A percentile compares a stretch with the other conserved stretches of the same genome.
phyloP scores from a whole-genome alignment of 2,329 filamentous ascomycete genomes.

The Domatiomyces globalis region DNA sequence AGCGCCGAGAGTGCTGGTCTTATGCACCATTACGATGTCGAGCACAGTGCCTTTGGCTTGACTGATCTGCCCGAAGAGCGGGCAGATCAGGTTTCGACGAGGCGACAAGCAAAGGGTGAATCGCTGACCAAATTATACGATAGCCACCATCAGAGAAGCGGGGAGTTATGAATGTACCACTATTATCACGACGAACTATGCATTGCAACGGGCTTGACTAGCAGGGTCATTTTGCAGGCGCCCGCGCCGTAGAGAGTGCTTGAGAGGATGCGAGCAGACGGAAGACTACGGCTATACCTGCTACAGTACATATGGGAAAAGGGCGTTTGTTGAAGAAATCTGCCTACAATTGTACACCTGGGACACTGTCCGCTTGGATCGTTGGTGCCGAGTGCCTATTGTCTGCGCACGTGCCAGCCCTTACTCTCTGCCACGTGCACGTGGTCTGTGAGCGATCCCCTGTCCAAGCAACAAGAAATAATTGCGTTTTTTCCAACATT shows the following conservation, averaged over 20 bases:
- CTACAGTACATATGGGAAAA: not conserved
- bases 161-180: slow-evolving; percentile 7
- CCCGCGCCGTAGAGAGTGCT: not conserved
- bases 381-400: not conserved
- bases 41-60: slow-evolving; percentile 62
- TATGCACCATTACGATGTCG: slow-evolving; percentile 80
- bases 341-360: not conserved
- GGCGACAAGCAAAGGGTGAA: slow-evolving; percentile 5
- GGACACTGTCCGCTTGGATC: not conserved
- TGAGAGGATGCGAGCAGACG: not conserved
- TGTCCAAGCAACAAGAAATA: not conserved
- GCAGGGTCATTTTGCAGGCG: not conserved
- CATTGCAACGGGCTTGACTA: not conserved
- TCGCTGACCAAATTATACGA: slow-evolving; percentile 11
- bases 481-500: not conserved
- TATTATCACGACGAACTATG: not conserved
- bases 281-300: not conserved
- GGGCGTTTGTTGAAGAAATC: not conserved
- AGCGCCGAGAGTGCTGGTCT: slow-evolving; percentile 53
- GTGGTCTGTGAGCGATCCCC: not conserved
- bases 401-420: not conserved
- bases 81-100: slow-evolving; percentile 9
- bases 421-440: not conserved
- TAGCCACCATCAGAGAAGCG: slow-evolving; percentile 12
- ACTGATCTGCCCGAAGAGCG: slow-evolving; percentile 61